These are phyloP conservation scores for Torulaspora quercuum DNA, from an alignment of 805 yeast genomes.

Conservation along the genomic window DNA sequence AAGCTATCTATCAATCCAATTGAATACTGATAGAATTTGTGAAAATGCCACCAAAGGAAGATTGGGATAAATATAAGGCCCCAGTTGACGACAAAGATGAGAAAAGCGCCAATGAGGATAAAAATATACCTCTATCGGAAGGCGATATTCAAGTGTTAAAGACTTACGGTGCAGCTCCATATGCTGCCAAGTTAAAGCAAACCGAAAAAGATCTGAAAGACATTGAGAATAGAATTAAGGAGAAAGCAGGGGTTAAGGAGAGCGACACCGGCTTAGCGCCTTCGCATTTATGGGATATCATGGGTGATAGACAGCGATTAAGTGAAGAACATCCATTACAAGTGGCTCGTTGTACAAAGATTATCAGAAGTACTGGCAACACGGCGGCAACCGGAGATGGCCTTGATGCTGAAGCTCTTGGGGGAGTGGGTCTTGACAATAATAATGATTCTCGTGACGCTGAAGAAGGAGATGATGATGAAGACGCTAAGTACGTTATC, in stretches of 20 bases:
- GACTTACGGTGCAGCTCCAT: constrained; percentile 97
- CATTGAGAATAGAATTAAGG: constrained; percentile 84
- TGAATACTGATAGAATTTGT: too few relatives aligned
- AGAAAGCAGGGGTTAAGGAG: constrained; percentile 90
- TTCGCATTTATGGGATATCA: constrained; percentile 95
- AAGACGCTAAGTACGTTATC: constrained; percentile 87
- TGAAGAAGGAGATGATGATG: constrained; percentile 58
- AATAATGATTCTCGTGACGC: constrained; percentile 20
- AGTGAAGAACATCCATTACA: constrained; percentile 93
- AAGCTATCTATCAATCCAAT: neutral
- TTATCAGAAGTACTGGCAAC: constrained; percentile 63
- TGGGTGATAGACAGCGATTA: constrained; percentile 92
- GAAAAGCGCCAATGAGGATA: constrained; percentile 57
- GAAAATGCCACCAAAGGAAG: constrained; percentile 90
- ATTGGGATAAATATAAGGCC: constrained; percentile 95
- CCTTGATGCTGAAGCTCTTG: constrained; percentile 11
- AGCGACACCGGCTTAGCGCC: constrained; percentile 97
- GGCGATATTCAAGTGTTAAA: constrained; percentile 97
- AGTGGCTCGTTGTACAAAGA: constrained; percentile 98
- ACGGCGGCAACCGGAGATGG: constrained; percentile 33
- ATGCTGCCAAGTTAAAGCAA: constrained; percentile 72
- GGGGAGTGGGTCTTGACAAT: constrained; percentile 22
- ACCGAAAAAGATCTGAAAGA: constrained; percentile 84
- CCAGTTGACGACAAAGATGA: constrained; percentile 65
- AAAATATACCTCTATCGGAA: constrained; percentile 83